Evolutionary conservation across 805 yeast species (phyloP).

Genomic region (Diddensiella caesifluorescens): DNA sequence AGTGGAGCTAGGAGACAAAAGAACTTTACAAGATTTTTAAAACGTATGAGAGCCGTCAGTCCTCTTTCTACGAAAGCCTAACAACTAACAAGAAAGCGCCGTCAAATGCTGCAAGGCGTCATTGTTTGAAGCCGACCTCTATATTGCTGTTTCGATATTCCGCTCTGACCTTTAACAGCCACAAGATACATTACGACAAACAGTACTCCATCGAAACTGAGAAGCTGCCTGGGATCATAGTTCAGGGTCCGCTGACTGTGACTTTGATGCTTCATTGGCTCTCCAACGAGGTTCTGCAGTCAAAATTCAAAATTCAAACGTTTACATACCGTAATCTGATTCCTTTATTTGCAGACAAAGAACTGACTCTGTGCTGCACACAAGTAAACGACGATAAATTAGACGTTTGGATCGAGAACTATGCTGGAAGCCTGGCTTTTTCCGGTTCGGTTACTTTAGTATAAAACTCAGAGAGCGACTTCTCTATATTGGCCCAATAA

Average conservation of each 20-base stretch:
- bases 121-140: conserved; percentile 36
- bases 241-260: conserved; percentile 78
- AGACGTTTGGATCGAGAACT: conserved; percentile 26
- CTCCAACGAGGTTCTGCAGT: conserved; percentile 18
- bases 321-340: conserved; percentile 46
- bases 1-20: conserved; percentile 21
- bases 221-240: conserved; percentile 53
- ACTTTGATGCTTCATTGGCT: conserved; percentile 56
- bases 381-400: conserved; percentile 27
- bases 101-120: conserved; percentile 5
- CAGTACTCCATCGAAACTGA: conserved; percentile 51
- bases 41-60: conserved; percentile 15
- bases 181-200: conserved; percentile 70
- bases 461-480: conserved; percentile 15
- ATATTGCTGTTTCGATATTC: conserved; percentile 57
- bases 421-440: conserved; percentile 19
- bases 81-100: neutral
- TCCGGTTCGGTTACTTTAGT: conserved; percentile 24
- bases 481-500: conserved; percentile 47
- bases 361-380: conserved; percentile 22
- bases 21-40: conserved; percentile 19
- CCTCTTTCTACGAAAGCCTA: neutral
- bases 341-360: conserved; percentile 45
- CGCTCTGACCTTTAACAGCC: conserved; percentile 76
- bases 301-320: conserved; percentile 22